Evolutionary conservation across 495 filamentous ascomycete species (phyloP).

Genomic region (Chaetomium tenue): DNA sequence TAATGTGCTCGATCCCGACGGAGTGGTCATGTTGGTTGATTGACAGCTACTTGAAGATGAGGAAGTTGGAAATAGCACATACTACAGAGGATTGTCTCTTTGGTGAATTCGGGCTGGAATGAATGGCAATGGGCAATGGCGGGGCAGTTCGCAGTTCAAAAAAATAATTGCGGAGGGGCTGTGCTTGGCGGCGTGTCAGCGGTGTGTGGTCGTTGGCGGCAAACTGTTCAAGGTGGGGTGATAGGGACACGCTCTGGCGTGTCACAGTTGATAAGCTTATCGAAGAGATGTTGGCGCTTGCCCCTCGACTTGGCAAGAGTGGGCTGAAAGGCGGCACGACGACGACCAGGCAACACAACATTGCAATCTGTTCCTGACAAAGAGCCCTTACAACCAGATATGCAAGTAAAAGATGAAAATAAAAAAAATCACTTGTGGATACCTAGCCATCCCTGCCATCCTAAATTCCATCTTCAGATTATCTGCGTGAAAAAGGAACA

Average conservation of each 20-base stretch:
- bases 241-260: slow-evolving; percentile 13
- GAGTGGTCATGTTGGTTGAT: neutral
- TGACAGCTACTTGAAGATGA: no score
- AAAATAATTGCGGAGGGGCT: slow-evolving; percentile 9
- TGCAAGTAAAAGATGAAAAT: no score
- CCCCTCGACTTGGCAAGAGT: slow-evolving; percentile 16
- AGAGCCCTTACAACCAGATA: no score
- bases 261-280: slow-evolving; percentile 11
- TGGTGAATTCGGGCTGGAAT: neutral
- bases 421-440: no score
- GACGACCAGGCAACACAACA: neutral
- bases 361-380: neutral
- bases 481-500: neutral
- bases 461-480: neutral
- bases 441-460: neutral
- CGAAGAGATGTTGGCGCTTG: neutral
- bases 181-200: slow-evolving; percentile 14
- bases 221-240: slow-evolving; percentile 23
- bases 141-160: neutral
- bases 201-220: slow-evolving; percentile 2
- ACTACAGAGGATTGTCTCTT: neutral
- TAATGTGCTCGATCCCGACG: neutral
- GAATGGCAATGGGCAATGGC: neutral
- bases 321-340: neutral
- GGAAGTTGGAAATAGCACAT: no score